These are phyloP conservation scores for Lignosus rhinocerotis DNA, from an alignment of 1,284 basidiomycete genomes.

Conservation along the genomic window DNA sequence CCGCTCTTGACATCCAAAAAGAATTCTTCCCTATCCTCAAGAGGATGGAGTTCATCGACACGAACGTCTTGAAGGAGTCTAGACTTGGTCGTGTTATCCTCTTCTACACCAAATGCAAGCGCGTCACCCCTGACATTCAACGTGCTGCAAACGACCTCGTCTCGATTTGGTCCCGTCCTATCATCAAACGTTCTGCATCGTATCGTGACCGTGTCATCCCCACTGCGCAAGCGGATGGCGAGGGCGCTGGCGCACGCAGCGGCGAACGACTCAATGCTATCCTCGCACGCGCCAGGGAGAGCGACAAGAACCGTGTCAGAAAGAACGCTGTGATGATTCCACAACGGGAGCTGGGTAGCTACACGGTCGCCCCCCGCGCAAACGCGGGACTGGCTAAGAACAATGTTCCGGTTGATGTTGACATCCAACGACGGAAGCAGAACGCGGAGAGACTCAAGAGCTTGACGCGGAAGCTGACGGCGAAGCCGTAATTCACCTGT, in stretches of 20 bases:
- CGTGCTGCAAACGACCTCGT: slow-evolving; percentile 87
- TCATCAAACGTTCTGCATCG: slow-evolving; percentile 87
- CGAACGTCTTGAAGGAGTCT: slow-evolving; percentile 88
- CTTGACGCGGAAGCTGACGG: slow-evolving; percentile 34
- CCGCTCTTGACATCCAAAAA: slow-evolving; percentile 94
- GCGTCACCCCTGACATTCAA: slow-evolving; percentile 80
- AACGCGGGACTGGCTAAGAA: slow-evolving; percentile 49
- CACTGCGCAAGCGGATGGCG: slow-evolving; percentile 38
- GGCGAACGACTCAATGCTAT: slow-evolving; percentile 67
- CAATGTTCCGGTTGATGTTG: slow-evolving; percentile 62
- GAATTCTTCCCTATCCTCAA: slow-evolving; percentile 86
- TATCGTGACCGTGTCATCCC: slow-evolving; percentile 78
- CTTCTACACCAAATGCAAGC: slow-evolving; percentile 94
- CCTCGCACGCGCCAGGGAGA: slow-evolving; percentile 65
- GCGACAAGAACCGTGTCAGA: slow-evolving; percentile 64
- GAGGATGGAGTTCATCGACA: slow-evolving; percentile 93
- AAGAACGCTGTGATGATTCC: slow-evolving; percentile 82
- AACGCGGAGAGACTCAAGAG: slow-evolving; percentile 68
- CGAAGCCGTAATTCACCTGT: slow-evolving; percentile 25
- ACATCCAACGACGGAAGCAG: slow-evolving; percentile 68
- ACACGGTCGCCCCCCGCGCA: slow-evolving; percentile 70
- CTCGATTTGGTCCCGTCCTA: slow-evolving; percentile 89
- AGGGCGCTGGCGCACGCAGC: slow-evolving; percentile 41
- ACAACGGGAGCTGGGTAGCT: slow-evolving; percentile 64
- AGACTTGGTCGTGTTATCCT: slow-evolving; percentile 90